Conservation (phyloP, 257 asterid species). For the Fraxinus quadrangulata region DNA sequence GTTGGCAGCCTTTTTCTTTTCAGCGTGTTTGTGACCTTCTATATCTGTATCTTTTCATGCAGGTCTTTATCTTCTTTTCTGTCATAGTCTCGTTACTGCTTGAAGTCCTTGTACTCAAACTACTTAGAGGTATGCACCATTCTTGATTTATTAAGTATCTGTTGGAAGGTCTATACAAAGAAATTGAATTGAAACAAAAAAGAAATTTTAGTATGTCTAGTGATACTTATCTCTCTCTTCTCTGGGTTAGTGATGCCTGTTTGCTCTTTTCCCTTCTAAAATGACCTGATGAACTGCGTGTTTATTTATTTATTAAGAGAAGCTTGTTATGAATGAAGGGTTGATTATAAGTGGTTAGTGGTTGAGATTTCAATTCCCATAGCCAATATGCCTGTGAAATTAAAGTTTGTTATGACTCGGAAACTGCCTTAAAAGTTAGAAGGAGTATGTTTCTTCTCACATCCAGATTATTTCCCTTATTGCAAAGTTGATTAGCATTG, state of each 20-base stretch:
- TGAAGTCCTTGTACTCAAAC: constrained; percentile 59
- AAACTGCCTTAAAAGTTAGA: neutral
- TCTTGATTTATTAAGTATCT: neutral
- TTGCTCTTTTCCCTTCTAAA: neutral
- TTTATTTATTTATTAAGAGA: neutral
- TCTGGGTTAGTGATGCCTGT: neutral
- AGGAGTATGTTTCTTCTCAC: neutral
- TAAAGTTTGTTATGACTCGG: neutral
- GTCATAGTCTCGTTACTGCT: constrained; percentile 55
- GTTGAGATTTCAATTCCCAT: neutral
- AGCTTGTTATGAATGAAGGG: neutral
- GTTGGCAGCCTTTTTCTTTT: neutral
- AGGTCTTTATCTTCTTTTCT: constrained; percentile 90
- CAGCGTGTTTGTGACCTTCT: constrained; percentile 2
- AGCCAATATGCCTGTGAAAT: neutral
- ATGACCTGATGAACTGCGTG: neutral
- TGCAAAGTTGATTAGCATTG: neutral
- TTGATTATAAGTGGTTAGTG: neutral
- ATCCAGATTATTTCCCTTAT: neutral
- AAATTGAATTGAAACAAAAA: neutral
- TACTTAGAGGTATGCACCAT: constrained; percentile 65
- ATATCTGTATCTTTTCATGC: constrained; percentile 32
- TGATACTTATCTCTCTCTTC: neutral
- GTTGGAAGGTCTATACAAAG: neutral
- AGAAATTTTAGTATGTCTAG: neutral